phyloP scores from a whole-genome alignment of 2,329 filamentous ascomycete genomes.

The Fusarium sp. region DNA sequence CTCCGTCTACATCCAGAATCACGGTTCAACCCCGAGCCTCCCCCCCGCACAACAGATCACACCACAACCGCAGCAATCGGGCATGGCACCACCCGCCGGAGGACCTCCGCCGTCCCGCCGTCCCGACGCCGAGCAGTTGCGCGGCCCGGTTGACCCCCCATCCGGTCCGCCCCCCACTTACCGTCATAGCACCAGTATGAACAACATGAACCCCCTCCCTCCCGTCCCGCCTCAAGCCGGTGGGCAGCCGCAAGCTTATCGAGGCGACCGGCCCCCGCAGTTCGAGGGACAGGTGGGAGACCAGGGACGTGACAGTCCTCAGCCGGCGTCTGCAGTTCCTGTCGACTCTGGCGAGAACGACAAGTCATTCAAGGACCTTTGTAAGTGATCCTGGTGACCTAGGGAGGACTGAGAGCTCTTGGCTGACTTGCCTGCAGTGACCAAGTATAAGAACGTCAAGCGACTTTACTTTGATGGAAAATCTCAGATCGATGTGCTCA shows the following conservation, averaged over 20 bases:
- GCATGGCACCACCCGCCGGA: slow-evolving; percentile 66
- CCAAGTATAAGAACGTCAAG: slow-evolving; percentile 99
- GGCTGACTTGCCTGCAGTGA: slow-evolving; percentile 69
- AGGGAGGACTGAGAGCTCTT: too few relatives aligned
- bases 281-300: slow-evolving; percentile 64
- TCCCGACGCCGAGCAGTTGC: slow-evolving; percentile 66
- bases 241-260: slow-evolving; percentile 56
- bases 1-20: slow-evolving; percentile 55
- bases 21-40: slow-evolving; percentile 49
- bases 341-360: slow-evolving; percentile 63
- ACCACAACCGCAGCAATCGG: slow-evolving; percentile 51
- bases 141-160: slow-evolving; percentile 60
- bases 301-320: slow-evolving; percentile 70
- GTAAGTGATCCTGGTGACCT: slow-evolving; percentile 59
- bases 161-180: slow-evolving; percentile 67
- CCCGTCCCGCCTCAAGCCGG: slow-evolving; percentile 55
- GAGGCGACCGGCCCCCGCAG: slow-evolving; percentile 58
- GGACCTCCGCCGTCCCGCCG: slow-evolving; percentile 62
- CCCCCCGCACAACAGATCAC: slow-evolving; percentile 50
- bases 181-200: slow-evolving; percentile 65
- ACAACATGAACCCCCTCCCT: slow-evolving; percentile 61
- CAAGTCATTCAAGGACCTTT: slow-evolving; percentile 71
- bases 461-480: slow-evolving; percentile 97
- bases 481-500: slow-evolving; percentile 89
- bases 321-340: slow-evolving; percentile 59